Conservation (phyloP, 768 basidiomycete genomes). For the Boletus sensibilis region DNA sequence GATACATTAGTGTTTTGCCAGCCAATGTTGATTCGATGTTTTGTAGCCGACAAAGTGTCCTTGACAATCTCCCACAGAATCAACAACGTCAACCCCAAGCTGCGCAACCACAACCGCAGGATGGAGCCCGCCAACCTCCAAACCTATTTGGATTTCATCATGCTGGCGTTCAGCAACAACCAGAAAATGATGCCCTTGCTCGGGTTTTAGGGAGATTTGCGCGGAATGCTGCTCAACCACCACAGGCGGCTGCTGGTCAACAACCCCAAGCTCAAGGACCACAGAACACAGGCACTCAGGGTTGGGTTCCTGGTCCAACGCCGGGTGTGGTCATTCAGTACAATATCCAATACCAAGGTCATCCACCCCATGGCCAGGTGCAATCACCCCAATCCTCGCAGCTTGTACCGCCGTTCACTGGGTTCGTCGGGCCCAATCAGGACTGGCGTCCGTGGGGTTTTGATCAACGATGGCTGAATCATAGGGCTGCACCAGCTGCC, state of each 20-base stretch:
- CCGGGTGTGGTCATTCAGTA: conserved; percentile 61
- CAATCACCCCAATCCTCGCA: conserved; percentile 31
- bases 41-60: conserved; percentile 70
- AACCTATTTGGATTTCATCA: conserved; percentile 30
- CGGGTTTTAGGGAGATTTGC: conserved; percentile 51
- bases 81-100: conserved; percentile 33
- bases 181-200: conserved; percentile 37
- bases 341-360: conserved; percentile 57
- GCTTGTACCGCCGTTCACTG: conserved; percentile 54
- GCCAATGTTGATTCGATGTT: conserved; percentile 2
- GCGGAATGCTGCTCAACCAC: conserved; percentile 50
- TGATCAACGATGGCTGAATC: conserved; percentile 34
- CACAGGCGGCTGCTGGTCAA: conserved; percentile 33
- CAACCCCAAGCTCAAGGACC: conserved; percentile 30
- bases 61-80: conserved; percentile 47
- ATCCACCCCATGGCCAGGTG: conserved; percentile 34
- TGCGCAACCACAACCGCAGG: conserved; percentile 28
- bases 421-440: conserved; percentile 63
- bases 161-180: conserved; percentile 35
- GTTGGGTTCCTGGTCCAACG: conserved; percentile 36
- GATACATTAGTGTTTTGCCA: background rate
- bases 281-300: conserved; percentile 33
- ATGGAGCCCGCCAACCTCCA: conserved; percentile 32
- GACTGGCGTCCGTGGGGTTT: conserved; percentile 66
- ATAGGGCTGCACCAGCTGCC: background rate